Percentiles rank a stretch among this genome's conserved stretches.
Evolutionary conservation across 192 early-diverging fungal genomes (phyloP).

Genomic region (Mortierella alpina): DNA sequence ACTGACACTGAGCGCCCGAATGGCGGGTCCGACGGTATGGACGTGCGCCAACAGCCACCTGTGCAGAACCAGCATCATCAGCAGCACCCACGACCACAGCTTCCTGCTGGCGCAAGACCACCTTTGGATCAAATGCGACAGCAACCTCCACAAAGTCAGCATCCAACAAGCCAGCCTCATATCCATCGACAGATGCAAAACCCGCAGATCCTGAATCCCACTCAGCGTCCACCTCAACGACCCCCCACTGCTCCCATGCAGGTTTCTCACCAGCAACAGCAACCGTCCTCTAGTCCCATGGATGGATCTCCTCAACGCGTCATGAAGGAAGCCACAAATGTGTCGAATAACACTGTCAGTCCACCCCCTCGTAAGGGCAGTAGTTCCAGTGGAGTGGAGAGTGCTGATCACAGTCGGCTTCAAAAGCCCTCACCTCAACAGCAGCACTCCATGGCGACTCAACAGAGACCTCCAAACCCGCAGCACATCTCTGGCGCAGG

Average conservation of each 20-base stretch:
- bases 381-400: background rate
- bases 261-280: slow-evolving; percentile 19
- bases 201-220: slow-evolving; percentile 19
- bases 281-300: background rate
- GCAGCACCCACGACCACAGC: slow-evolving; percentile 16
- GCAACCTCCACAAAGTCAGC: slow-evolving; percentile 10
- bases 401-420: slow-evolving; percentile 8
- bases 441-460: background rate
- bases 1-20: background rate
- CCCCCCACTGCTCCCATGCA: slow-evolving; percentile 24
- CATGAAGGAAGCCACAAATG: background rate
- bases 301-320: slow-evolving; percentile 4
- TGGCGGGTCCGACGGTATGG: background rate
- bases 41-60: slow-evolving; percentile 2
- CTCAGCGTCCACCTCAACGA: slow-evolving; percentile 31
- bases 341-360: background rate
- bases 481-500: slow-evolving; percentile 14
- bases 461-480: slow-evolving; percentile 18
- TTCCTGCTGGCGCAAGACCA: slow-evolving; percentile 30
- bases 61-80: background rate
- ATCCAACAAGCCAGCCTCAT: background rate
- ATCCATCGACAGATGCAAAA: background rate
- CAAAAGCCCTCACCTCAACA: slow-evolving; percentile 15
- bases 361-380: background rate
- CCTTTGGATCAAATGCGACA: slow-evolving; percentile 49